phyloP scores from a whole-genome alignment of 2,329 filamentous ascomycete species.

The Elsinoe fawcettii region DNA sequence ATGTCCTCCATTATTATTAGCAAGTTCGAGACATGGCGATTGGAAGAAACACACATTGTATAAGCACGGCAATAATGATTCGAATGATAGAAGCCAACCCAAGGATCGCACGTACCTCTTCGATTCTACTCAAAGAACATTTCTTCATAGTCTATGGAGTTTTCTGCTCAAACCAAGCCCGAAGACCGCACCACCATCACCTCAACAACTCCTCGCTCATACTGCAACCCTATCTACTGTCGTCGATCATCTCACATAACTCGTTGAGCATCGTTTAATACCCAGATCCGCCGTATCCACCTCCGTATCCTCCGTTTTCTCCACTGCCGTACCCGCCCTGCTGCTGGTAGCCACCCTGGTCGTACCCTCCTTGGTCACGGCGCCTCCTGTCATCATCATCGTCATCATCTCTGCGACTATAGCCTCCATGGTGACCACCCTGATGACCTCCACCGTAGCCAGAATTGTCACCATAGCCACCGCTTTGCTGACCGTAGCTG shows the following conservation, averaged over 20 bases:
- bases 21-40: too few species aligned
- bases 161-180: too few species aligned
- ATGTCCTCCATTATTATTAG: not conserved
- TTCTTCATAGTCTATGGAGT: too few species aligned
- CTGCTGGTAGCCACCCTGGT: constrained; percentile 8
- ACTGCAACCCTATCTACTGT: not conserved
- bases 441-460: constrained; percentile 2
- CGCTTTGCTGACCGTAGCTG: not conserved
- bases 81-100: too few species aligned
- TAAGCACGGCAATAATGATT: too few species aligned
- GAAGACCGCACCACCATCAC: not conserved
- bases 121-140: too few species aligned
- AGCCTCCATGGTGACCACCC: not conserved
- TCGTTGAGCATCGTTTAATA: not conserved
- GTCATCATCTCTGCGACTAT: constrained; percentile 10
- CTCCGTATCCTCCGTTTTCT: not conserved
- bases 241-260: not conserved
- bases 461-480: not conserved
- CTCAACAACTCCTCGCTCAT: not conserved
- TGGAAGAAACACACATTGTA: too few species aligned
- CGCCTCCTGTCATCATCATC: constrained; percentile 5
- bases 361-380: not conserved
- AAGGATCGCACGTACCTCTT: too few species aligned
- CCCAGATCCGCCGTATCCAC: not conserved
- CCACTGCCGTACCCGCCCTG: constrained; percentile 4